phyloP scores from a whole-genome alignment of 257 asterid genomes.

The Capsicum chinense region DNA sequence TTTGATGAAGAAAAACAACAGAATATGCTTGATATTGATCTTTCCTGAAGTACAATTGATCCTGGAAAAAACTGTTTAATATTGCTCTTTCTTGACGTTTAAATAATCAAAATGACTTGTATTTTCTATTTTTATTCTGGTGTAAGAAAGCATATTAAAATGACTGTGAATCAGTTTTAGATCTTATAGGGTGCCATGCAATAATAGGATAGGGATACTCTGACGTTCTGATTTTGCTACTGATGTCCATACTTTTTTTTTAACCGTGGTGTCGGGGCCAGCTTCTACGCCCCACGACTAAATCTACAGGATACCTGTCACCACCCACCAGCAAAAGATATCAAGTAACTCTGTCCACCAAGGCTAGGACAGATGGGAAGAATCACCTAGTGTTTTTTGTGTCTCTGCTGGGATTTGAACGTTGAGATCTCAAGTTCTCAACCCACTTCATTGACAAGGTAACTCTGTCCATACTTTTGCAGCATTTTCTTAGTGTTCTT shows the following conservation, averaged over 20 bases:
- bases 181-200: neutral
- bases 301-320: no score
- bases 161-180: neutral
- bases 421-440: no score
- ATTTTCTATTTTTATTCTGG: neutral
- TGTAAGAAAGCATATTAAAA: neutral
- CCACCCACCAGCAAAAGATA: no score
- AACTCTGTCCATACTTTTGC: neutral
- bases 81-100: neutral
- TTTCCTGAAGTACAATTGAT: neutral
- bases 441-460: no score
- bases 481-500: neutral
- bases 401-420: no score
- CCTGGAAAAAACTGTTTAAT: neutral
- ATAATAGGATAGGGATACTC: neutral
- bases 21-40: neutral
- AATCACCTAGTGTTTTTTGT: no score
- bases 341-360: no score
- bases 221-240: neutral
- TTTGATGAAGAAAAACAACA: neutral
- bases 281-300: no score
- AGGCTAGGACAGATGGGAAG: no score
- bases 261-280: no score
- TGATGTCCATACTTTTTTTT: neutral
- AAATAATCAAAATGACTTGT: neutral